These are phyloP conservation scores for Escallonia herrerae DNA, from an alignment of 129 eudicot genomes.

Conservation along the genomic window DNA sequence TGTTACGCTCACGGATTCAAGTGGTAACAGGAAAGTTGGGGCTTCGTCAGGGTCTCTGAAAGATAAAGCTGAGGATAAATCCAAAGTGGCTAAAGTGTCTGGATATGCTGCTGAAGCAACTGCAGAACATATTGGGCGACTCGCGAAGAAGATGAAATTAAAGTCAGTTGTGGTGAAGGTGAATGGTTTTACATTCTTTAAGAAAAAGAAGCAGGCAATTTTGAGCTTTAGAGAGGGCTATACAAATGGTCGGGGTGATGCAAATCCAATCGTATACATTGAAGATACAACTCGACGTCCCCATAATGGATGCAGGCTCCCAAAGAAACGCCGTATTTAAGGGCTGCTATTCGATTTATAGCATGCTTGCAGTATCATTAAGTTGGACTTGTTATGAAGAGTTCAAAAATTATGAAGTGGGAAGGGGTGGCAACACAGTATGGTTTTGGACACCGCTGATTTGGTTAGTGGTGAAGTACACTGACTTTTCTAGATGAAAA, in stretches of 20 bases:
- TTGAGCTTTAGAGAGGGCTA: slow-evolving; percentile 75
- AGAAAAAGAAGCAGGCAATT: slow-evolving; percentile 72
- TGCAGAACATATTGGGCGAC: slow-evolving; percentile 75
- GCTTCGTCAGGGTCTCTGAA: slow-evolving; percentile 48
- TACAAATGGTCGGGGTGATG: slow-evolving; percentile 47
- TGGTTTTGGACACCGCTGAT: no score
- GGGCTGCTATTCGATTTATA: not conserved
- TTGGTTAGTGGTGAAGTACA: no score
- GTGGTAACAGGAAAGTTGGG: slow-evolving; percentile 62
- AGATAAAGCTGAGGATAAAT: slow-evolving; percentile 8
- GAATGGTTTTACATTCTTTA: slow-evolving; percentile 65
- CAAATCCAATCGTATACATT: slow-evolving; percentile 62
- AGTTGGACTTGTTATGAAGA: slow-evolving; percentile 1
- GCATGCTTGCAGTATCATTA: slow-evolving; percentile 4
- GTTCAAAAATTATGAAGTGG: no score
- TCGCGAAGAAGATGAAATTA: slow-evolving; percentile 8
- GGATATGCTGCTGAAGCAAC: slow-evolving; percentile 72
- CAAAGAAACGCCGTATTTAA: slow-evolving; percentile 63
- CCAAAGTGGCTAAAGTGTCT: slow-evolving; percentile 50
- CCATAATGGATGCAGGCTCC: slow-evolving; percentile 86
- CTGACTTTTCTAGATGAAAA: no score
- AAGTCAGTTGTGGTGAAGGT: slow-evolving; percentile 50
- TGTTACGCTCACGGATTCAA: slow-evolving; percentile 64
- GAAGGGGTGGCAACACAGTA: no score
- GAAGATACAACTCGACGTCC: slow-evolving; percentile 84